phyloP scores from a whole-genome alignment of 805 yeast genomes.

The Lachancea sp. region DNA sequence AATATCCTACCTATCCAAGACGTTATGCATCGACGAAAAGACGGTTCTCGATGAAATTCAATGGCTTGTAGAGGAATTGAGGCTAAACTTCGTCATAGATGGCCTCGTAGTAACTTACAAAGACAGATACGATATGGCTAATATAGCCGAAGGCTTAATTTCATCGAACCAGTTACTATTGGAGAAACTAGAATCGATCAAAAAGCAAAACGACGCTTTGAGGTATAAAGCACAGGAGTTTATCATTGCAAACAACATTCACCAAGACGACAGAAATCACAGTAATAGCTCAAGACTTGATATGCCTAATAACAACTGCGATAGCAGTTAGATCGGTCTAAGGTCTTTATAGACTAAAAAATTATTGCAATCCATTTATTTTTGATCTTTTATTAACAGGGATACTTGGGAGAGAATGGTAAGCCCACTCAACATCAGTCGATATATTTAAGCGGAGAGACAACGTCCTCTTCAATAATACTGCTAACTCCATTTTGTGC shows the following conservation, averaged over 20 bases:
- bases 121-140: slow-evolving; percentile 6
- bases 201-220: slow-evolving; percentile 8
- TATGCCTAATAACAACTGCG: neutral
- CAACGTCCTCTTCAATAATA: slow-evolving; percentile 38
- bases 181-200: slow-evolving; percentile 7
- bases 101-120: slow-evolving; percentile 16
- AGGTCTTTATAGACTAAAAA: no score
- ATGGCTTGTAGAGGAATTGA: slow-evolving; percentile 16
- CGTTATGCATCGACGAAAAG: slow-evolving; percentile 16
- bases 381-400: no score
- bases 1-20: slow-evolving; percentile 23
- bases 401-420: no score
- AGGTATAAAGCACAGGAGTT: slow-evolving; percentile 13
- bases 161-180: slow-evolving; percentile 9
- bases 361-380: no score
- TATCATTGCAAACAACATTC: slow-evolving; percentile 12
- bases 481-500: slow-evolving; percentile 57
- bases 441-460: slow-evolving; percentile 23
- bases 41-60: slow-evolving; percentile 18
- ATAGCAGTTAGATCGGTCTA: no score
- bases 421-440: neutral
- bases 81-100: slow-evolving; percentile 19
- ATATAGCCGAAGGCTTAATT: slow-evolving; percentile 11
- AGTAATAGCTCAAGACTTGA: neutral
- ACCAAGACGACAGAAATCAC: neutral